phyloP scores from a whole-genome alignment of 2,329 filamentous ascomycete genomes.

The Cladosporium sp. region DNA sequence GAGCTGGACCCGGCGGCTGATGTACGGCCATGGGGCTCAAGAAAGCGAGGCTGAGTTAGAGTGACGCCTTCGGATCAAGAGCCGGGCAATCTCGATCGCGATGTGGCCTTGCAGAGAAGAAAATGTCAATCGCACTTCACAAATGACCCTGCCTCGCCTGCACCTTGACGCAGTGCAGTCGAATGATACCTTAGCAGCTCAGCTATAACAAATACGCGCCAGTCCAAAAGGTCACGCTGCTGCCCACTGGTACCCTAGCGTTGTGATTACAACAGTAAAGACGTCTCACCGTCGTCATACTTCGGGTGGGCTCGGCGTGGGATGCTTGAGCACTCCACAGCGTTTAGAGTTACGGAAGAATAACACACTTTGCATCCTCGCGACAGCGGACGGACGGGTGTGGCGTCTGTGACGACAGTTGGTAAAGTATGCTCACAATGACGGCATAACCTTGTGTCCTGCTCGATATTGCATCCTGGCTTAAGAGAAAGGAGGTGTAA shows the following conservation, averaged over 20 bases:
- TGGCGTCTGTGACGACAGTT: conserved; percentile 18
- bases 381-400: conserved; percentile 8
- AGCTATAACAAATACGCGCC: not conserved
- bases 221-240: not conserved
- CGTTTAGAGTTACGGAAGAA: conserved; percentile 14
- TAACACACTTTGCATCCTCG: conserved; percentile 9
- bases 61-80: conserved; percentile 13
- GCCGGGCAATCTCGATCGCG: not conserved
- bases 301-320: conserved; percentile 14
- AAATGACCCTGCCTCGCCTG: not conserved
- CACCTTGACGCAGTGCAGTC: not conserved
- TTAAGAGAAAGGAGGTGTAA: not conserved
- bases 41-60: conserved; percentile 2
- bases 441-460: not conserved
- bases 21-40: conserved; percentile 10
- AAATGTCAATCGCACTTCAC: not conserved
- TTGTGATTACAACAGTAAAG: not conserved
- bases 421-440: not conserved
- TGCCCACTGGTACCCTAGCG: not conserved
- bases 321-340: conserved; percentile 10
- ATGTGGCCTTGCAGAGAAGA: not conserved
- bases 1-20: conserved; percentile 3
- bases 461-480: not conserved
- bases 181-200: not conserved
- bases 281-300: not conserved